Percentiles rank a stretch among this genome's conserved stretches.
Conservation (phyloP, 768 basidiomycete genomes). For the Royoungia palumana region DNA sequence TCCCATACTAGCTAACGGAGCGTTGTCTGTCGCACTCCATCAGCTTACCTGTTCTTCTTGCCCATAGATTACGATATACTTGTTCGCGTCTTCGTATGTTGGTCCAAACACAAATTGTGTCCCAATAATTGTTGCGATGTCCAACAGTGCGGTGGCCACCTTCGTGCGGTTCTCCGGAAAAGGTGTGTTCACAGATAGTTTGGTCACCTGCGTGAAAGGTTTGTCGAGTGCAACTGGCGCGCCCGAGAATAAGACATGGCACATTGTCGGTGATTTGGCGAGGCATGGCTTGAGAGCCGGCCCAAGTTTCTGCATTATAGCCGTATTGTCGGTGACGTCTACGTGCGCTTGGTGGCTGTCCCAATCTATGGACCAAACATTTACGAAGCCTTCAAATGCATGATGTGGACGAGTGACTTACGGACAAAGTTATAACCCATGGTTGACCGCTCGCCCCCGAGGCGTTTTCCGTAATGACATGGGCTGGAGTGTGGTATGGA, state of each 20-base stretch:
- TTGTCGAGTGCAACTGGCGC: too few relatives aligned
- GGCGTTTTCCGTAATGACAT: too few relatives aligned
- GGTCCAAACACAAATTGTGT: conserved; percentile 19
- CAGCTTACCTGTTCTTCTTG: conserved; percentile 26
- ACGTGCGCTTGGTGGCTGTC: conserved; percentile 16
- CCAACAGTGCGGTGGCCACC: conserved; percentile 8
- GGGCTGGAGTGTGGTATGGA: too few relatives aligned
- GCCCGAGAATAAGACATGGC: conserved; percentile 21
- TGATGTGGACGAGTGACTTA: too few relatives aligned
- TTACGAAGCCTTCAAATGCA: not conserved
- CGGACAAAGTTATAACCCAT: too few relatives aligned
- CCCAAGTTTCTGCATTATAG: not conserved
- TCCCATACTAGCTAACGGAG: too few relatives aligned
- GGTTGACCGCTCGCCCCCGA: too few relatives aligned
- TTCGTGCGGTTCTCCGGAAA: conserved; percentile 15
- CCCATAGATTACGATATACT: conserved; percentile 17
- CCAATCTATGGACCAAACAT: conserved; percentile 21
- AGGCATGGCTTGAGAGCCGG: conserved; percentile 6
- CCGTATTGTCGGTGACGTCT: conserved; percentile 5
- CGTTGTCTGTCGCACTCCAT: not conserved
- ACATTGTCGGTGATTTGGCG: conserved; percentile 3
- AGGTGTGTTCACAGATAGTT: conserved; percentile 18
- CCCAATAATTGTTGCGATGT: conserved; percentile 8
- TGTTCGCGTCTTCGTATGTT: conserved; percentile 21
- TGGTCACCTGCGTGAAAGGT: conserved; percentile 3